Evolutionary conservation across 108 stramenopile species (phyloP).

Genomic region (Mediolabrus comicus): DNA sequence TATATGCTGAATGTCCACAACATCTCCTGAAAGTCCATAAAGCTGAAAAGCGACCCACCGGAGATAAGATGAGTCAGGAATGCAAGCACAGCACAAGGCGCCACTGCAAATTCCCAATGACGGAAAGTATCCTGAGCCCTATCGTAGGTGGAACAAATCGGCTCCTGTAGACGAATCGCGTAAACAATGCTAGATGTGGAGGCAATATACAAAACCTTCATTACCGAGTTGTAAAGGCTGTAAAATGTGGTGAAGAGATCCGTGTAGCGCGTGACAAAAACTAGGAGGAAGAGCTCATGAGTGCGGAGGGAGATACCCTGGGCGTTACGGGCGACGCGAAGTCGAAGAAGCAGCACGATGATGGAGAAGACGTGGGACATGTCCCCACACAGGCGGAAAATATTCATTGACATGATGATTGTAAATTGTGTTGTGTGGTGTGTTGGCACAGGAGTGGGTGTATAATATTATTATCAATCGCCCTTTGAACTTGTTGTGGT

Average conservation of each 20-base stretch:
- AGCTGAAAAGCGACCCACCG: conserved; percentile 43
- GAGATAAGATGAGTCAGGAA: conserved; percentile 75
- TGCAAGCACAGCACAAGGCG: conserved; percentile 88
- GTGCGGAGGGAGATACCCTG: conserved; percentile 96
- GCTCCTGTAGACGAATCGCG: conserved; percentile 89
- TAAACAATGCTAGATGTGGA: conserved; percentile 92
- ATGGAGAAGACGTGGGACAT: conserved; percentile 98
- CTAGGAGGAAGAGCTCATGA: conserved; percentile 96
- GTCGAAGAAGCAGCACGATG: conserved; percentile 92
- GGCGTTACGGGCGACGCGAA: conserved; percentile 95
- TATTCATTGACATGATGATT: conserved; percentile 71
- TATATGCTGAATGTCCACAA: conserved; percentile 97
- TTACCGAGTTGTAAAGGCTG: conserved; percentile 94
- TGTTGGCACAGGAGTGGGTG: not conserved
- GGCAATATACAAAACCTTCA: conserved; percentile 97
- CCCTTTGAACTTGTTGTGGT: too few species aligned
- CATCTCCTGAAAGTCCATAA: conserved; percentile 62
- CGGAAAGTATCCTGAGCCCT: conserved; percentile 97
- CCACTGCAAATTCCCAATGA: conserved; percentile 94
- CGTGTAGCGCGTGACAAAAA: conserved; percentile 93
- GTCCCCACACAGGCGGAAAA: conserved; percentile 95
- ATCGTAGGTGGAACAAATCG: conserved; percentile 94
- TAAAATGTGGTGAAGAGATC: conserved; percentile 92
- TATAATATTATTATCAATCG: too few species aligned
- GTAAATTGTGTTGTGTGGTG: not conserved